A percentile compares a stretch with the other conserved stretches of the same genome.
Evolutionary conservation across 768 basidiomycete genomes (phyloP).

Genomic region (Kwoniella botswanensis): DNA sequence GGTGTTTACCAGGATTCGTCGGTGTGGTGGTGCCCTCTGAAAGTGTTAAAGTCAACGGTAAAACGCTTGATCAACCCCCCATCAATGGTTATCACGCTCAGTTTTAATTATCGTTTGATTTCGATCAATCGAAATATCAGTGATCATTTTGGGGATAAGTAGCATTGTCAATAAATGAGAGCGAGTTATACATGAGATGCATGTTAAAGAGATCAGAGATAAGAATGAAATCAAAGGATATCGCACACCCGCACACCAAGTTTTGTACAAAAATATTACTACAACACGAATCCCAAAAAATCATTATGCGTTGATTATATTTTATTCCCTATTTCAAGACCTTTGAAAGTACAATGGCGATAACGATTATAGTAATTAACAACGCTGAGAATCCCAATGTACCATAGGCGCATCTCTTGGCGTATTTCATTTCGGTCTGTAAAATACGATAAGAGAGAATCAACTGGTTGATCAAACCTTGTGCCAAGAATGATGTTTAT

Average conservation of each 20-base stretch:
- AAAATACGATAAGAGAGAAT: not conserved
- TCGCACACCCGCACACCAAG: too few relatives aligned
- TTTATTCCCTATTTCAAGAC: not conserved
- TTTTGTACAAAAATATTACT: too few relatives aligned
- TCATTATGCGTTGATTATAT: too few relatives aligned
- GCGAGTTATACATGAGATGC: too few relatives aligned
- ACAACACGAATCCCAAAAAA: too few relatives aligned
- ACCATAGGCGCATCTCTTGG: slow-evolving; percentile 39
- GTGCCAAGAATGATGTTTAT: not conserved
- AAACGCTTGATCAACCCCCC: slow-evolving; percentile 15
- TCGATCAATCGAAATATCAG: too few relatives aligned
- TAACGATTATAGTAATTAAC: slow-evolving; percentile 25
- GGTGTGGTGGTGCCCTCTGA: slow-evolving; percentile 21
- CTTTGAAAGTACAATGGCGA: slow-evolving; percentile 23
- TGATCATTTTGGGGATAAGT: too few relatives aligned
- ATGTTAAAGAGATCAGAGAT: too few relatives aligned
- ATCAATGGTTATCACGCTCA: slow-evolving; percentile 25
- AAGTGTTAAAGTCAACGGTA: slow-evolving; percentile 18
- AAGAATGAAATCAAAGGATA: too few relatives aligned
- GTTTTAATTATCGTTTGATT: too few relatives aligned
- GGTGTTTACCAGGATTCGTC: slow-evolving; percentile 20
- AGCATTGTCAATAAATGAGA: too few relatives aligned
- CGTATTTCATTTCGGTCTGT: slow-evolving; percentile 53
- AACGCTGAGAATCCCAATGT: slow-evolving; percentile 27
- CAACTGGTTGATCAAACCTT: slow-evolving; percentile 9